Evolutionary conservation across 148 eudicot species (phyloP).

Genomic region (Nepenthes mirabilis): DNA sequence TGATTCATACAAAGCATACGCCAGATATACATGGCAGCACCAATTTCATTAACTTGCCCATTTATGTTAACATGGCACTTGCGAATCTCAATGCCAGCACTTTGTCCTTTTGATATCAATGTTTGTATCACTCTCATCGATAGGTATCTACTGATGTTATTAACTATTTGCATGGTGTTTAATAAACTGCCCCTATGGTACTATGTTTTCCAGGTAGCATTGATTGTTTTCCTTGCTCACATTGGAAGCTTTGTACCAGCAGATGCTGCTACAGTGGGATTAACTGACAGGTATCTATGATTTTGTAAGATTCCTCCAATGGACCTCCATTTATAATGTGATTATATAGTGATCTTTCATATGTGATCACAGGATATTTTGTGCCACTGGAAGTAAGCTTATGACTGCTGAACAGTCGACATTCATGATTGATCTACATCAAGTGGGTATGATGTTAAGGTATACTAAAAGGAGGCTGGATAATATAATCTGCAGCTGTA

Average conservation of each 20-base stretch:
- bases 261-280: slow-evolving; percentile 89
- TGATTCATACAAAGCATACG: no score
- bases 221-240: slow-evolving; percentile 95
- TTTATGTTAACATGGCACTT: no score
- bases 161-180: no score
- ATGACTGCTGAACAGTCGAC: slow-evolving; percentile 94
- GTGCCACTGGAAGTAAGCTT: slow-evolving; percentile 89
- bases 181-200: not conserved
- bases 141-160: no score
- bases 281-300: slow-evolving; percentile 68
- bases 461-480: slow-evolving; percentile 7
- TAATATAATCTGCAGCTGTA: not conserved
- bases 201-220: slow-evolving; percentile 57
- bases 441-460: slow-evolving; percentile 98
- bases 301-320: no score
- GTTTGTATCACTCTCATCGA: no score
- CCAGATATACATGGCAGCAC: no score
- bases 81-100: no score
- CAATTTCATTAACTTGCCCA: no score
- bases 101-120: no score
- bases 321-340: no score
- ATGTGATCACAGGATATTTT: slow-evolving; percentile 59
- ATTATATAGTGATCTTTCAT: not conserved
- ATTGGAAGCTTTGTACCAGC: slow-evolving; percentile 98
- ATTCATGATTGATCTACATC: slow-evolving; percentile 97